Conservation (phyloP, 352 stramenopile species). For the Phytopythium litorale region DNA sequence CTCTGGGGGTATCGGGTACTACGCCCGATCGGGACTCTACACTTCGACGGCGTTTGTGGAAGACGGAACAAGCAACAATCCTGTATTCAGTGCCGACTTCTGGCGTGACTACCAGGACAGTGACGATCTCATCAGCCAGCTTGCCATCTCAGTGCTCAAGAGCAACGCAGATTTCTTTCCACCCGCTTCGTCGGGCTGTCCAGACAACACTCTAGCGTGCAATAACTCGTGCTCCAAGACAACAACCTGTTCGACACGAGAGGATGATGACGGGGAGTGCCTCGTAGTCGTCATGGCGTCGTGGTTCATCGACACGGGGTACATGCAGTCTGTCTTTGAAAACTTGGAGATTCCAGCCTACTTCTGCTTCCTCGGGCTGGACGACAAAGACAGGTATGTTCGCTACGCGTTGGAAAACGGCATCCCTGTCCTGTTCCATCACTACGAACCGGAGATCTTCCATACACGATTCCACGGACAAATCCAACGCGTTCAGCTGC, state of each 20-base stretch:
- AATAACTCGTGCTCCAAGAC: conserved; percentile 31
- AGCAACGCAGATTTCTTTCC: conserved; percentile 24
- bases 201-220: conserved; percentile 30
- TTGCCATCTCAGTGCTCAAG: conserved; percentile 20
- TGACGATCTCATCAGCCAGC: conserved; percentile 17
- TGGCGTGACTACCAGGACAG: conserved; percentile 38
- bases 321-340: conserved; percentile 16
- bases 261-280: conserved; percentile 13
- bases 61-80: conserved; percentile 15
- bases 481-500: conserved; percentile 10
- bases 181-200: conserved; percentile 17
- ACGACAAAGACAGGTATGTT: conserved; percentile 5
- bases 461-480: conserved; percentile 4
- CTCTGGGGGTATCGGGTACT: conserved; percentile 32
- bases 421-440: conserved; percentile 14
- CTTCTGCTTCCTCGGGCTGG: conserved; percentile 31
- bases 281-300: conserved; percentile 21
- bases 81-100: conserved; percentile 38
- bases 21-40: conserved; percentile 31
- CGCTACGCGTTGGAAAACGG: conserved; percentile 4
- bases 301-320: conserved; percentile 14
- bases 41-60: conserved; percentile 32
- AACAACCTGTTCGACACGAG: conserved; percentile 12
- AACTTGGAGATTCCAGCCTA: conserved; percentile 28
- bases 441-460: conserved; percentile 14